These are phyloP conservation scores for Hyphopichia buzzinii DNA, from an alignment of 1,139 yeast genomes.

Conservation along the genomic window DNA sequence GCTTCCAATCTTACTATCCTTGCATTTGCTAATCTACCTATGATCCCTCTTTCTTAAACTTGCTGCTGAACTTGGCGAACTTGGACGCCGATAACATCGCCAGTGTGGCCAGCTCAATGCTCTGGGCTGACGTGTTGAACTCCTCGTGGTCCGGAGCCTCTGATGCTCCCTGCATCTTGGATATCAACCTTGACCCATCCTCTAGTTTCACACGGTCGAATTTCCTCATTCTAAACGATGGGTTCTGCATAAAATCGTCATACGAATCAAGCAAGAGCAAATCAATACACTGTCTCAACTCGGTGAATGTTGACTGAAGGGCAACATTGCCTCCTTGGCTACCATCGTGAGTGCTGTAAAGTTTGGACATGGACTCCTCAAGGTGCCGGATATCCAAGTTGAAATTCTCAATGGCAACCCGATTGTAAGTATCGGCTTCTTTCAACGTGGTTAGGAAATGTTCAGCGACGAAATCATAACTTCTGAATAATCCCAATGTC, in stretches of 20 bases:
- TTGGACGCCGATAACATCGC: conserved; percentile 33
- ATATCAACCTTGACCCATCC: conserved; percentile 37
- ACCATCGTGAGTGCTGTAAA: conserved; percentile 21
- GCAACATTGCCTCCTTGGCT: conserved; percentile 30
- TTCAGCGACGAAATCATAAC: conserved; percentile 80
- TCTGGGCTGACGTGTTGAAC: conserved; percentile 17
- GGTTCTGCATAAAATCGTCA: conserved; percentile 40
- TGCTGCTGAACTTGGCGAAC: conserved; percentile 42
- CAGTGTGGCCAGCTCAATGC: conserved; percentile 21
- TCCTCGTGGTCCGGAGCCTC: conserved; percentile 13
- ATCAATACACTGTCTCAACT: conserved; percentile 45
- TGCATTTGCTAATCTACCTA: neutral
- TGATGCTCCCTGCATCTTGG: conserved; percentile 27
- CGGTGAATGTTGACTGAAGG: conserved; percentile 44
- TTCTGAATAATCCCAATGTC: conserved; percentile 76
- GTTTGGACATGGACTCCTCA: conserved; percentile 38
- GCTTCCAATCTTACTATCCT: too few relatives aligned
- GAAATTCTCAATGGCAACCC: conserved; percentile 42
- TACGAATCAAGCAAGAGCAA: conserved; percentile 37
- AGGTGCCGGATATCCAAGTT: conserved; percentile 43
- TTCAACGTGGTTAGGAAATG: conserved; percentile 63
- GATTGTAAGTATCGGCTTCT: conserved; percentile 41
- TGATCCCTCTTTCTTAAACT: conserved; percentile 22
- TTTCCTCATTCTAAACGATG: conserved; percentile 39
- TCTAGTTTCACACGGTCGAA: conserved; percentile 43